Conservation (phyloP, 73 alveolate genomes). For the Paraurostyla sp. region DNA sequence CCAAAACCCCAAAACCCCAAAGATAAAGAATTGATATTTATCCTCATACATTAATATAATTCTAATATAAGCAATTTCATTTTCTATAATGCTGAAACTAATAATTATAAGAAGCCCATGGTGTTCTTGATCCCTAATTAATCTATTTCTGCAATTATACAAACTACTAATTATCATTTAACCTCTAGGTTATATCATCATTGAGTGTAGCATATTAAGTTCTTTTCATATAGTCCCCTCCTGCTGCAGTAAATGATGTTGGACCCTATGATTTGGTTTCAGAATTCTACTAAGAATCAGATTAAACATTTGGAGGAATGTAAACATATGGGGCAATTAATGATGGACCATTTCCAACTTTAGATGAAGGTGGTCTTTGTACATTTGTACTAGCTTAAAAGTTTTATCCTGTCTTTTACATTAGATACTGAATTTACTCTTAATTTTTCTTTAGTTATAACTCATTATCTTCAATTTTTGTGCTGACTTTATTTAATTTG, state of each 20-base stretch:
- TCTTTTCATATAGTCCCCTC: constrained; percentile 56
- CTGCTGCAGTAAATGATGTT: constrained; percentile 52
- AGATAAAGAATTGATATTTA: too few species aligned
- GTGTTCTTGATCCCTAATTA: constrained; percentile 21
- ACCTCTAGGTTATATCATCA: constrained; percentile 25
- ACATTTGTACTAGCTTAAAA: not conserved
- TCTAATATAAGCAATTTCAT: too few species aligned
- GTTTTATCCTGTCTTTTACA: not conserved
- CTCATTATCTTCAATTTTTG: not conserved
- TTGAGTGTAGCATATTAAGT: constrained; percentile 49
- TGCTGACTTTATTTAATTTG: not conserved
- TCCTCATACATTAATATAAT: too few species aligned
- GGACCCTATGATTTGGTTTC: constrained; percentile 23
- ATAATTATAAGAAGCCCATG: constrained; percentile 59
- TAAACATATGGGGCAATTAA: constrained; percentile 7
- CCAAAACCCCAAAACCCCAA: too few species aligned
- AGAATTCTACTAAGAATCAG: not conserved
- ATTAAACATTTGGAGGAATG: not conserved
- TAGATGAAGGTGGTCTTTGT: constrained; percentile 7
- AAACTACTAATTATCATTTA: constrained; percentile 47
- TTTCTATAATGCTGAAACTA: constrained; percentile 4
- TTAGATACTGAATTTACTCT: not conserved
- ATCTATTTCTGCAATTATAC: constrained; percentile 20
- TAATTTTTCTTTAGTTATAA: not conserved
- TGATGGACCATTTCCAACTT: not conserved